Evolutionary conservation across 106 monocot genomes (phyloP).

Genomic region (Posidonia australis): DNA sequence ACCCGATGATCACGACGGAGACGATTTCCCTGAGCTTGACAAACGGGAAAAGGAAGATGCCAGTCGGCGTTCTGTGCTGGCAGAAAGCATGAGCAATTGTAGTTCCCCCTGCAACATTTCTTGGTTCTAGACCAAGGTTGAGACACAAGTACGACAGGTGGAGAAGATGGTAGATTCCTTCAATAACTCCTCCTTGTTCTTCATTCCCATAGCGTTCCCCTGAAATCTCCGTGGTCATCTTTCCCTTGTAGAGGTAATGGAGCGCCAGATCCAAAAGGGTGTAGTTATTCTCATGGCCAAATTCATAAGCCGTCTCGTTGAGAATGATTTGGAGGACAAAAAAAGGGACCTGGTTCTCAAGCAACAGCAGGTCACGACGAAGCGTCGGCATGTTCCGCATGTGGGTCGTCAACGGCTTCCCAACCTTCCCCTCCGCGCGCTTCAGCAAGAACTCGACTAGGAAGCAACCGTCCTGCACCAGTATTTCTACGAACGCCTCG

Average conservation of each 20-base stretch:
- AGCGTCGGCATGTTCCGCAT: neutral
- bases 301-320: neutral
- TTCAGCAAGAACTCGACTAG: slow-evolving; percentile 3
- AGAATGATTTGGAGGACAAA: slow-evolving; percentile 3
- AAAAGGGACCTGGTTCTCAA: slow-evolving; percentile 21
- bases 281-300: too few relatives aligned
- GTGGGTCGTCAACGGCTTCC: neutral
- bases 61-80: too few relatives aligned
- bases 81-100: too few relatives aligned
- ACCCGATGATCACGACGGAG: too few relatives aligned
- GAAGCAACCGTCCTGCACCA: slow-evolving; percentile 16
- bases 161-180: neutral
- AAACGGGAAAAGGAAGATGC: too few relatives aligned
- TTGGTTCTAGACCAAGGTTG: neutral
- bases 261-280: neutral
- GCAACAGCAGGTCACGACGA: slow-evolving; percentile 3
- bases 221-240: neutral
- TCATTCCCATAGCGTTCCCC: neutral
- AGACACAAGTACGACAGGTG: neutral
- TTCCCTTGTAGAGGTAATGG: neutral
- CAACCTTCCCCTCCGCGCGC: neutral
- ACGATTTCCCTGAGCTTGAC: too few relatives aligned
- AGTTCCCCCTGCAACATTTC: too few relatives aligned
- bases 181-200: too few relatives aligned
- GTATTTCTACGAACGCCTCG: slow-evolving; percentile 8